Base-by-base conservation (phyloP, 208 protist genomes). In the Herpetomonas tarakana region DNA sequence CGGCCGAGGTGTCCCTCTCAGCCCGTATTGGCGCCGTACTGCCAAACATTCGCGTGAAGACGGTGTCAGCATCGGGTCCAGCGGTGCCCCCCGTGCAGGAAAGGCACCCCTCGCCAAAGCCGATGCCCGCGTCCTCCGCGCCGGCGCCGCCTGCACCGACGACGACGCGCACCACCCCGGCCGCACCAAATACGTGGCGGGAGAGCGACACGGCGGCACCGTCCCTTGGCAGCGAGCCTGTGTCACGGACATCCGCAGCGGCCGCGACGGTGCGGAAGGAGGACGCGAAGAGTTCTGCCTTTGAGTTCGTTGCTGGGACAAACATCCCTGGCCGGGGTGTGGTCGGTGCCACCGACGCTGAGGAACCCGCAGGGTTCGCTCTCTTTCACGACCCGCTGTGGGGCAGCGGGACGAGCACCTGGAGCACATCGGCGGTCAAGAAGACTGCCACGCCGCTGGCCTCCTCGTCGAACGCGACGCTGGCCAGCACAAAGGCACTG, bases 311-410 rank as follows among this genome's bases (percentile, higher is more conserved):
- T 55, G 58, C 68, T 11, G 85, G 85, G 12, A 85, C 76, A 7
- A 92, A 88, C 65, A 85, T 92, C 31, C 81, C 81, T 9, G 81
- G 79, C 18, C 67, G 67, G 9, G 78, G 64, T 7, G 50, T 73
- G 7, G 65, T 71, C 30, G 65, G 65, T 41, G 62, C 52, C 44
- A 21, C 51, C 1, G 46, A 74, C 38, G 18, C 22, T 21, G 6
- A 35, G 31, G 55, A 52, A 29, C 14, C 60, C n/a, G 53, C 73
- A 18, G 68, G 68, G 58, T 57, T 92, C 30, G 78, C 85, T 2
- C 65, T 92, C 38, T 92, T 92, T 61, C 85, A 92, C 58, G 81
- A 92, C 72, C 81, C 81, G 3, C 62, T 92, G 47, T 92, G 85
- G 85, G 78, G 81, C 3, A 70, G 72, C 28, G 26, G 25, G 45